Conservation (phyloP, 129 eudicot species). For the Arctium lappa region DNA sequence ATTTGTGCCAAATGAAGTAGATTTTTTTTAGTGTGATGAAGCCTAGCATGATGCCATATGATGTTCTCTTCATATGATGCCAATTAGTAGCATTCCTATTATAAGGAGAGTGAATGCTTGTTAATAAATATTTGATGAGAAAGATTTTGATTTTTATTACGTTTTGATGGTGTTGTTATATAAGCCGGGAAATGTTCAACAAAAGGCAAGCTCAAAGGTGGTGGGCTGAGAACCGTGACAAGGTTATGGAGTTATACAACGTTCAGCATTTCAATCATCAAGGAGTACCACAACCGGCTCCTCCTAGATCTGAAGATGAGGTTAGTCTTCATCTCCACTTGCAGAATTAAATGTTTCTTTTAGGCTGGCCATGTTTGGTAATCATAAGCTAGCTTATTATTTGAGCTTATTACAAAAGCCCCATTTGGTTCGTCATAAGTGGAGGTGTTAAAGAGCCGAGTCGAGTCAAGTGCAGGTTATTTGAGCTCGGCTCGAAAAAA, state of each 20-base stretch:
- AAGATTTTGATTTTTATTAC: constrained; percentile 15
- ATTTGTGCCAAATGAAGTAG: background rate
- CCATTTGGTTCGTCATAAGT: background rate
- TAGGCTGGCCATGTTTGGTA: background rate
- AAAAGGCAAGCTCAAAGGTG: constrained; percentile 98
- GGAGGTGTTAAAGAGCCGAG: background rate
- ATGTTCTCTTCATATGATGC: background rate
- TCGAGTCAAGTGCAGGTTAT: no score
- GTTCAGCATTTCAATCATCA: constrained; percentile 70
- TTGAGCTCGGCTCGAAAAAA: no score
- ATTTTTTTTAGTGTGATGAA: background rate
- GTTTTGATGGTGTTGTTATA: constrained; percentile 26
- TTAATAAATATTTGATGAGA: background rate
- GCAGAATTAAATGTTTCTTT: background rate
- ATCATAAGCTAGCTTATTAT: background rate
- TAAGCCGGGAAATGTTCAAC: constrained; percentile 93
- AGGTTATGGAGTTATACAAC: constrained; percentile 90
- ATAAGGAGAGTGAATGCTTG: background rate
- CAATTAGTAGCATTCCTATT: background rate
- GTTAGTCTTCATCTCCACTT: constrained; percentile 31
- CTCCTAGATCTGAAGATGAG: constrained; percentile 69
- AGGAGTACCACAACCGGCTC: constrained; percentile 56
- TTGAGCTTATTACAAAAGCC: background rate
- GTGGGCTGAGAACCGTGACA: constrained; percentile 97
- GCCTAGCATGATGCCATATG: background rate